Conservation (phyloP, 2,329 filamentous ascomycete genomes). For the Lecanicillium sp. region DNA sequence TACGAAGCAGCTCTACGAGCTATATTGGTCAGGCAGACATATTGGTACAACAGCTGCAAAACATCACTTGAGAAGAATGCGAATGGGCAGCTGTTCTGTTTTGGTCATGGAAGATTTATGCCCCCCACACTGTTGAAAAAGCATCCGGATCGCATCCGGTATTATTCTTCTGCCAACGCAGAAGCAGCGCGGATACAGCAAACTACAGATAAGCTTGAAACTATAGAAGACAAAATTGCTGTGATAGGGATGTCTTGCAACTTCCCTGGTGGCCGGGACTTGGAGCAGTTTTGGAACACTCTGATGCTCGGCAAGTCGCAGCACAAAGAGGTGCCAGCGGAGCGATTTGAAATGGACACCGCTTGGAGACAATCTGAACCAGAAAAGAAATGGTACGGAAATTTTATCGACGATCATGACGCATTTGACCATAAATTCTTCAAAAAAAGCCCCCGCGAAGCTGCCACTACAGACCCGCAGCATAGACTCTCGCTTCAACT, state of each 20-base stretch:
- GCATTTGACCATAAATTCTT: conserved; percentile 37
- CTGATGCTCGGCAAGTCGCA: conserved; percentile 15
- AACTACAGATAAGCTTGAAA: too few relatives aligned
- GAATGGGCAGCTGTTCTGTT: too few relatives aligned
- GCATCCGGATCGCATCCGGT: too few relatives aligned
- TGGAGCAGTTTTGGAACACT: conserved; percentile 29
- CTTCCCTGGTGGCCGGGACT: conserved; percentile 28
- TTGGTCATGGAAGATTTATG: too few relatives aligned
- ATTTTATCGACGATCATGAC: conserved; percentile 20
- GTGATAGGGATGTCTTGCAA: conserved; percentile 35
- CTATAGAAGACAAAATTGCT: conserved; percentile 23
- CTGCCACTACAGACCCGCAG: conserved; percentile 33
- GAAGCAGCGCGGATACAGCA: too few relatives aligned
- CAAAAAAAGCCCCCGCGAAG: conserved; percentile 31
- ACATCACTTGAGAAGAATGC: too few relatives aligned
- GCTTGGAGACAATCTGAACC: neutral
- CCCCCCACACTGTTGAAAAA: too few relatives aligned
- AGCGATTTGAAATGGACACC: neutral
- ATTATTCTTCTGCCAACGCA: too few relatives aligned
- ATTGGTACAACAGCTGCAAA: too few relatives aligned
- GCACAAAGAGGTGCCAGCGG: conserved; percentile 16
- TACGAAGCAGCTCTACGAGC: too few relatives aligned
- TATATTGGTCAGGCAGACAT: too few relatives aligned
- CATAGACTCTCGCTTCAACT: conserved; percentile 32
- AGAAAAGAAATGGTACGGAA: conserved; percentile 18